Percentiles rank a stretch among this genome's conserved stretches.
These are phyloP conservation scores for Fusarium globosum DNA, from an alignment of 2,329 filamentous ascomycete genomes.

Conservation along the genomic window DNA sequence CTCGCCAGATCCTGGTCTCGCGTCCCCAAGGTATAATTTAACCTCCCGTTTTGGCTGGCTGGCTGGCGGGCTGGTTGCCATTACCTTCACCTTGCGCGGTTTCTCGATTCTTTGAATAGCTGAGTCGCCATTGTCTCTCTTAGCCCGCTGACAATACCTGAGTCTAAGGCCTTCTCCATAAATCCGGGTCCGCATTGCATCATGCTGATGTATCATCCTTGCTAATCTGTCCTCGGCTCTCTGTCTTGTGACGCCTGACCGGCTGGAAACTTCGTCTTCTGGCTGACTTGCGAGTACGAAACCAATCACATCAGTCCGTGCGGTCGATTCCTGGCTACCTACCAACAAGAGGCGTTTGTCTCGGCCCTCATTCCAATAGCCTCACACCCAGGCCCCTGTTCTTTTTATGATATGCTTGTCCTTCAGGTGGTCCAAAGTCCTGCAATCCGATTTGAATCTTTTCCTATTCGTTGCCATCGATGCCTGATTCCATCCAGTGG, in stretches of 20 bases:
- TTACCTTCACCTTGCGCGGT: slow-evolving; percentile 10
- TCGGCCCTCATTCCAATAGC: slow-evolving; percentile 40
- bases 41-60: slow-evolving; percentile 20
- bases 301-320: slow-evolving; percentile 40
- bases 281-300: slow-evolving; percentile 37
- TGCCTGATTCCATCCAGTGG: slow-evolving; percentile 8
- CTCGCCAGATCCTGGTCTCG: slow-evolving; percentile 22
- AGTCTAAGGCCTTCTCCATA: slow-evolving; percentile 40
- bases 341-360: slow-evolving; percentile 42
- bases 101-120: slow-evolving; percentile 17
- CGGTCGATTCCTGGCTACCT: slow-evolving; percentile 39
- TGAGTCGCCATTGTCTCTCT: slow-evolving; percentile 20
- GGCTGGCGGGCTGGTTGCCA: not conserved
- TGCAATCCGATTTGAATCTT: slow-evolving; percentile 14
- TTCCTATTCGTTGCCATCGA: slow-evolving; percentile 1
- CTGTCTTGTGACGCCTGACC: slow-evolving; percentile 44
- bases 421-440: slow-evolving; percentile 13
- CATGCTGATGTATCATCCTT: slow-evolving; percentile 44
- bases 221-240: slow-evolving; percentile 21
- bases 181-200: slow-evolving; percentile 43
- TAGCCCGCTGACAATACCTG: slow-evolving; percentile 37
- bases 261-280: slow-evolving; percentile 31
- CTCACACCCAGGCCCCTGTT: slow-evolving; percentile 39
- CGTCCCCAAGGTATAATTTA: slow-evolving; percentile 11
- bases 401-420: slow-evolving; percentile 24